These are phyloP conservation scores for Rosa persica DNA, from an alignment of 306 rosid genomes.

Conservation along the genomic window DNA sequence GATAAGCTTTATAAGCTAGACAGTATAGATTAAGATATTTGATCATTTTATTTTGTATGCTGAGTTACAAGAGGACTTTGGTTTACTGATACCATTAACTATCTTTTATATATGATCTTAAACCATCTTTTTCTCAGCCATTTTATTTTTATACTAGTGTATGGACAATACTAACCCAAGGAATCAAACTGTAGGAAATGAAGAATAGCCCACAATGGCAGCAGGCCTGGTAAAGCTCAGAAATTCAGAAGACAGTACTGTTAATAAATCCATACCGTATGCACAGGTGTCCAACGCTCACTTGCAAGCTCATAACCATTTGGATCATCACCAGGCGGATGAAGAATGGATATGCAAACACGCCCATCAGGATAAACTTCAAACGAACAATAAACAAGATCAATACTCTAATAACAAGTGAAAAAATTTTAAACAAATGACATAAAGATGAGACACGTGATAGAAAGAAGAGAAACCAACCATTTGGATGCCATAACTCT, in stretches of 20 bases:
- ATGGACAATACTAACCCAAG: neutral
- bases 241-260: neutral
- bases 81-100: neutral
- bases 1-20: neutral
- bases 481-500: conserved; percentile 96
- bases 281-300: conserved; percentile 99
- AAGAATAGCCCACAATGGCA: neutral
- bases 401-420: conserved; percentile 18
- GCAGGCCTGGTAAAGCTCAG: neutral
- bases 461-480: conserved; percentile 35
- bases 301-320: conserved; percentile 99
- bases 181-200: neutral
- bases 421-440: neutral
- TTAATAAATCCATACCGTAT: conserved; percentile 57
- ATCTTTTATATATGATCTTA: neutral
- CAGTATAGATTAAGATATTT: neutral
- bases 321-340: conserved; percentile 98
- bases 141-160: neutral
- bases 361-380: conserved; percentile 97
- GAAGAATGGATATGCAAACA: conserved; percentile 97
- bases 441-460: neutral
- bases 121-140: neutral
- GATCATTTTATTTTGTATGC: neutral
- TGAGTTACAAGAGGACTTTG: neutral
- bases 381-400: conserved; percentile 26